Percentiles rank a stretch among this genome's conserved stretches.
Evolutionary conservation across 2,329 filamentous ascomycete species (phyloP).

Genomic region (Bertia moriformis): DNA sequence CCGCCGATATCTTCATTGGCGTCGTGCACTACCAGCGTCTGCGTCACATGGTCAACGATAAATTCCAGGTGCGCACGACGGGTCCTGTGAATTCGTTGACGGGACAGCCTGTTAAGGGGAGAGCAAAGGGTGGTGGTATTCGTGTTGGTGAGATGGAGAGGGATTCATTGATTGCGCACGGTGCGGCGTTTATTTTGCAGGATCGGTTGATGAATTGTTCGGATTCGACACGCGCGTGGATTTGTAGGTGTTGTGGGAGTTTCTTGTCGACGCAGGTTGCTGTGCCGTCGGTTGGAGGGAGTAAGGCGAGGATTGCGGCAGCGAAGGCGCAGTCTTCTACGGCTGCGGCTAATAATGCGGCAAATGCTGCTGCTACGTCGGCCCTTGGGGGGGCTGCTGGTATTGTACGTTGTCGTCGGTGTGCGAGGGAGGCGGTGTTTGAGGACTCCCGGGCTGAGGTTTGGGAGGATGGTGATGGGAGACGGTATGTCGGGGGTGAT

Average conservation of each 20-base stretch:
- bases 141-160: slow-evolving; percentile 99
- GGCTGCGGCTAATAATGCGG: background rate
- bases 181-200: slow-evolving; percentile 84
- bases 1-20: slow-evolving; percentile 89
- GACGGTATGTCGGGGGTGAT: slow-evolving; percentile 74
- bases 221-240: slow-evolving; percentile 78
- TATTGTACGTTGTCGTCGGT: background rate
- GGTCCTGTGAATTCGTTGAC: slow-evolving; percentile 82
- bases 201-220: slow-evolving; percentile 95
- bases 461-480: slow-evolving; percentile 84
- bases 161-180: slow-evolving; percentile 85
- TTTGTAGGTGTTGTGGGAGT: slow-evolving; percentile 77
- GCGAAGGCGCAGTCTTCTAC: slow-evolving; percentile 25
- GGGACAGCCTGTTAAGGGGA: slow-evolving; percentile 90
- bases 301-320: slow-evolving; percentile 48
- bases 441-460: slow-evolving; percentile 44
- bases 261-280: slow-evolving; percentile 80
- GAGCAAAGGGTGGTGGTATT: slow-evolving; percentile 93
- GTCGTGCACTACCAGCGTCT: slow-evolving; percentile 97
- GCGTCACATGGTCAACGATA: slow-evolving; percentile 99
- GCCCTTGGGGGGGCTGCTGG: background rate
- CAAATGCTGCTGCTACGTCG: background rate
- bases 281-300: slow-evolving; percentile 53
- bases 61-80: slow-evolving; percentile 94
- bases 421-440: slow-evolving; percentile 8